A percentile compares a stretch with the other conserved stretches of the same genome.
phyloP scores from a whole-genome alignment of 2,329 filamentous ascomycete genomes.

The Paecilomyces sp. region DNA sequence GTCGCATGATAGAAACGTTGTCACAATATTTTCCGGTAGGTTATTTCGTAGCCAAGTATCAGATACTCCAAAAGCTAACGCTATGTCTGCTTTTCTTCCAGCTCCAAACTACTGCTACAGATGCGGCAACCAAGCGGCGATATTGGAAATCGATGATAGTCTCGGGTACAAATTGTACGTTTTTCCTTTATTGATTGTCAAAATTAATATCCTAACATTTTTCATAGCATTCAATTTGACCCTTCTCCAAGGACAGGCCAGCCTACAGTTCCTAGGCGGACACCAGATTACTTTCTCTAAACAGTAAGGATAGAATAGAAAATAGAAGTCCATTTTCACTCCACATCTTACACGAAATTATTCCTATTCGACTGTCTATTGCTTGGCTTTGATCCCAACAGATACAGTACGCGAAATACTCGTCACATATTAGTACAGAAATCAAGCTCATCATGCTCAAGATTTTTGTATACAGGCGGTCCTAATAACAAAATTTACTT shows the following conservation, averaged over 20 bases:
- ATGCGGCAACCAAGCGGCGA: slow-evolving; percentile 93
- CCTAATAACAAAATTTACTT: no score
- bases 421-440: no score
- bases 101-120: slow-evolving; percentile 88
- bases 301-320: slow-evolving; percentile 2
- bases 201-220: not conserved
- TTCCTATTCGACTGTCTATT: not conserved
- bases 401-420: no score
- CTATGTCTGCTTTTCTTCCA: slow-evolving; percentile 32
- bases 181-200: not conserved
- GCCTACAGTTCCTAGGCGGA: slow-evolving; percentile 88
- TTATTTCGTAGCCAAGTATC: slow-evolving; percentile 5
- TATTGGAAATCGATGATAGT: slow-evolving; percentile 97
- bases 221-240: slow-evolving; percentile 79
- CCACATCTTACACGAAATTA: not conserved
- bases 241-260: slow-evolving; percentile 88
- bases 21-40: slow-evolving; percentile 86
- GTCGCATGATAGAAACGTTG: slow-evolving; percentile 91
- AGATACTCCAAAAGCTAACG: slow-evolving; percentile 14
- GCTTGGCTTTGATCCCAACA: no score
- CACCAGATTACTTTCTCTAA: slow-evolving; percentile 93
- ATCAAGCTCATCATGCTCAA: no score
- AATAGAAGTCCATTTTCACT: not conserved
- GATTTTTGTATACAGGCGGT: no score
- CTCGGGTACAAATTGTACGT: slow-evolving; percentile 94